Evolutionary conservation across 148 eudicot genomes (phyloP).

Genomic region (Rhododendron williamsianum): DNA sequence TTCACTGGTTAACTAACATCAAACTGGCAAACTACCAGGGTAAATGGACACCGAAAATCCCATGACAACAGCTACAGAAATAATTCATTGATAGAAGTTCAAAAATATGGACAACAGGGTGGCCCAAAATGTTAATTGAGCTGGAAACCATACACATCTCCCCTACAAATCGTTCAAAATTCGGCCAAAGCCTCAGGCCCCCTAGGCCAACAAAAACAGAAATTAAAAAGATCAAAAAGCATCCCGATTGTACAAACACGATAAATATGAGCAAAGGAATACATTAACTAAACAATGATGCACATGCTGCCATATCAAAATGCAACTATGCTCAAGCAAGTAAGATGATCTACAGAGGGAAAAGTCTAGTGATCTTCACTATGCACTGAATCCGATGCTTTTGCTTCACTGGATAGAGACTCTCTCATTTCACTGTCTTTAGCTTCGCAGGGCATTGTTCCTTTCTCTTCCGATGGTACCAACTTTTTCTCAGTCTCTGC

Average conservation of each 20-base stretch:
- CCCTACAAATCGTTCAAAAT: background rate
- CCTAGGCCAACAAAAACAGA: background rate
- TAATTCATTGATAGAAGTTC: background rate
- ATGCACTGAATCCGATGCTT: background rate
- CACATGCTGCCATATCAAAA: background rate
- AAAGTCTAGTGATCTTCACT: background rate
- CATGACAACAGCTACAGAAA: background rate
- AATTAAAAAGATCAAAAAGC: background rate
- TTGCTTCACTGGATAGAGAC: background rate
- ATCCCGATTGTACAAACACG: background rate
- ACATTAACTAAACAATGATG: background rate
- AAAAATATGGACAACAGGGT: background rate
- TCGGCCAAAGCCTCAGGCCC: background rate
- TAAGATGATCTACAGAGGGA: background rate
- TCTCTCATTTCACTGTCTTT: background rate
- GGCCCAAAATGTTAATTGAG: background rate
- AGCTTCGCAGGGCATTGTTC: background rate
- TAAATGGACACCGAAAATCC: background rate
- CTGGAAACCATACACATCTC: background rate
- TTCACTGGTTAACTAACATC: background rate
- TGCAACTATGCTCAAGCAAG: background rate
- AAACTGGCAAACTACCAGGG: background rate
- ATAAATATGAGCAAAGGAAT: background rate
- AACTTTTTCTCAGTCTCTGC: conserved; percentile 14
- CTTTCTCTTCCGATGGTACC: conserved; percentile 1